phyloP scores from a whole-genome alignment of 2,329 filamentous ascomycete genomes.

The Trichoderma guizhouense region DNA sequence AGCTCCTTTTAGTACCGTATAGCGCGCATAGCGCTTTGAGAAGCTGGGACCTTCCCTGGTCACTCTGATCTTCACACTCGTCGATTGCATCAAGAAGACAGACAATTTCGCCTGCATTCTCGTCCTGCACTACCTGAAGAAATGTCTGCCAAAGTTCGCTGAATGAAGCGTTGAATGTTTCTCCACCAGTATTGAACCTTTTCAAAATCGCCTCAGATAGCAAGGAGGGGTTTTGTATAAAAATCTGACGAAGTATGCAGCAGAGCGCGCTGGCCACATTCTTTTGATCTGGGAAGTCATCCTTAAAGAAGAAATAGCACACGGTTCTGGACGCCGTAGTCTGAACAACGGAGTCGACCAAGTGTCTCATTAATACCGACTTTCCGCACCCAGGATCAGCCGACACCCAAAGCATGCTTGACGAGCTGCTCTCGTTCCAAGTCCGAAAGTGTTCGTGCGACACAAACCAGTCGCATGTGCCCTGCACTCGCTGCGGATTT shows the following conservation, averaged over 20 bases:
- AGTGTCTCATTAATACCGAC: constrained; percentile 38
- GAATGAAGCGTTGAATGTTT: neutral
- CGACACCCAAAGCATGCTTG: constrained; percentile 29
- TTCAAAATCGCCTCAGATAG: neutral
- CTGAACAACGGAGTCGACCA: constrained; percentile 33
- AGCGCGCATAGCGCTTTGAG: neutral
- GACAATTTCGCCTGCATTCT: neutral
- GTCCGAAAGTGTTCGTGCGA: neutral
- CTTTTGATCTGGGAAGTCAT: neutral
- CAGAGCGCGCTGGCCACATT: neutral
- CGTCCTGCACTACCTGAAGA: neutral
- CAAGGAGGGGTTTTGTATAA: neutral
- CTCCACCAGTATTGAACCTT: neutral
- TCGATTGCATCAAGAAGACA: neutral
- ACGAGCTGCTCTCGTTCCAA: neutral
- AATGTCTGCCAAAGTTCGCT: neutral
- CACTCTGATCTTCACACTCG: neutral
- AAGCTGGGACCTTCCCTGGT: neutral
- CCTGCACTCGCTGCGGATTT: neutral
- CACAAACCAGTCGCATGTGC: neutral
- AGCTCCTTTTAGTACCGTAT: neutral
- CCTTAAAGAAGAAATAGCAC: neutral
- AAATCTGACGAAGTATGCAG: neutral
- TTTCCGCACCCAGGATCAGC: constrained; percentile 45
- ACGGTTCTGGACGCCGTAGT: constrained; percentile 20